These are phyloP conservation scores for Polytrichum commune DNA, from an alignment of 225 moss, liverwort and hornwort species.

Conservation along the genomic window DNA sequence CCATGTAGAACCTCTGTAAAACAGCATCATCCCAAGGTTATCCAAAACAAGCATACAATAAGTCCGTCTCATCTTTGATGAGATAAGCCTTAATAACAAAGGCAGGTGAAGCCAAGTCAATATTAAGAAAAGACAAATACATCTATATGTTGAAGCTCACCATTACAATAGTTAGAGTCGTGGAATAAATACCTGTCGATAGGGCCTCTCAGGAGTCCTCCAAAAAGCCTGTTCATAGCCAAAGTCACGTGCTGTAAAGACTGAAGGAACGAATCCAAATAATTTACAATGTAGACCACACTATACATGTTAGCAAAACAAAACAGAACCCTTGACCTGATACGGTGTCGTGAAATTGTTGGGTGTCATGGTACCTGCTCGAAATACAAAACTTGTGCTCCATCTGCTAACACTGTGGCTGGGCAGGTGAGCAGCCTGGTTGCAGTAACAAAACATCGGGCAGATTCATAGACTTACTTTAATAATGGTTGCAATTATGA, in stretches of 20 bases:
- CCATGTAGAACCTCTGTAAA: slow-evolving; percentile 78
- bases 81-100: not conserved
- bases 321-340: too few relatives aligned
- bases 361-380: slow-evolving; percentile 60
- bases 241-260: too few relatives aligned
- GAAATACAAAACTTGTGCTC: slow-evolving; percentile 82
- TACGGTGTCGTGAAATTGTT: too few relatives aligned
- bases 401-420: slow-evolving; percentile 78
- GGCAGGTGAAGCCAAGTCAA: not conserved
- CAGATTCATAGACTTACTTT: not conserved
- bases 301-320: too few relatives aligned
- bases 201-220: slow-evolving; percentile 94
- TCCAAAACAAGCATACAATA: slow-evolving; percentile 7
- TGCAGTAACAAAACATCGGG: slow-evolving; percentile 12
- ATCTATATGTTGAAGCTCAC: too few relatives aligned
- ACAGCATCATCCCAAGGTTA: slow-evolving; percentile 1
- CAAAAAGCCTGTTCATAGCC: slow-evolving; percentile 70
- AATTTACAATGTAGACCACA: too few relatives aligned
- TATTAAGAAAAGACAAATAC: too few relatives aligned
- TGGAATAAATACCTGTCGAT: slow-evolving; percentile 69
- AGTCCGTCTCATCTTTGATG: not conserved
- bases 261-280: too few relatives aligned
- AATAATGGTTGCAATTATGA: too few relatives aligned
- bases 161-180: too few relatives aligned
- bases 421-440: slow-evolving; percentile 87